Evolutionary conservation across 805 yeast genomes (phyloP).

Genomic region (Candida wancherniae): DNA sequence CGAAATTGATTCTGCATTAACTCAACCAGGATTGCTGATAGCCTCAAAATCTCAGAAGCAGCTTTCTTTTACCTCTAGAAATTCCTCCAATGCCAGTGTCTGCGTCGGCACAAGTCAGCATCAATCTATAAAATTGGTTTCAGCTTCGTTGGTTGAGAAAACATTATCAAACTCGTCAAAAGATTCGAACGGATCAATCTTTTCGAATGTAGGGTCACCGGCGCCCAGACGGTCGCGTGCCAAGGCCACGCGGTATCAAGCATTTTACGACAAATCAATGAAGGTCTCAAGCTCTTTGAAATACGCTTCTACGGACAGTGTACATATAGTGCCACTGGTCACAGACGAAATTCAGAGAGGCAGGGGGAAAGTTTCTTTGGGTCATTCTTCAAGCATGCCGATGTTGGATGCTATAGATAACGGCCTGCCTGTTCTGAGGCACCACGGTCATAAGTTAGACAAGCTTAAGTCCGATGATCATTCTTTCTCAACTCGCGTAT

Average conservation of each 20-base stretch:
- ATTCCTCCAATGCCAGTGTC: no score
- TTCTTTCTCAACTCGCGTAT: no score
- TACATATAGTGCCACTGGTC: conserved; percentile 11
- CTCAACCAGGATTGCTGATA: no score
- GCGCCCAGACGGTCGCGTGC: conserved; percentile 34
- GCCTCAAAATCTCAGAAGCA: no score
- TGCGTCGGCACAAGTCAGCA: no score
- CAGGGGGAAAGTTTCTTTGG: no score
- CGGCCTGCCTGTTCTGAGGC: no score
- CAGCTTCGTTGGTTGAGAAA: conserved; percentile 24
- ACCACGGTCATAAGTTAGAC: no score
- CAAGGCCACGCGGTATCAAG: conserved; percentile 44
- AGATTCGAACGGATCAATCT: conserved; percentile 19
- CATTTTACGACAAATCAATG: conserved; percentile 42
- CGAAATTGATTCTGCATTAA: no score
- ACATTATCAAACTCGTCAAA: conserved; percentile 30
- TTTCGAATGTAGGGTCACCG: conserved; percentile 14
- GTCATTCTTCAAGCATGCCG: conserved; percentile 22
- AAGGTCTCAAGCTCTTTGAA: conserved; percentile 43
- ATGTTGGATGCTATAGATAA: conserved; percentile 16
- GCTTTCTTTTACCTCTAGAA: no score
- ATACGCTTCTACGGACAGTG: conserved; percentile 28
- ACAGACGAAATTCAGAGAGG: no score
- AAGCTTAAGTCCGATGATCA: no score
- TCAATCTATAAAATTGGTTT: conserved; percentile 3